Percentiles rank a stretch among this genome's conserved stretches.
These are phyloP conservation scores for Gossypium trilobum DNA, from an alignment of 441 rosid species.

Conservation along the genomic window DNA sequence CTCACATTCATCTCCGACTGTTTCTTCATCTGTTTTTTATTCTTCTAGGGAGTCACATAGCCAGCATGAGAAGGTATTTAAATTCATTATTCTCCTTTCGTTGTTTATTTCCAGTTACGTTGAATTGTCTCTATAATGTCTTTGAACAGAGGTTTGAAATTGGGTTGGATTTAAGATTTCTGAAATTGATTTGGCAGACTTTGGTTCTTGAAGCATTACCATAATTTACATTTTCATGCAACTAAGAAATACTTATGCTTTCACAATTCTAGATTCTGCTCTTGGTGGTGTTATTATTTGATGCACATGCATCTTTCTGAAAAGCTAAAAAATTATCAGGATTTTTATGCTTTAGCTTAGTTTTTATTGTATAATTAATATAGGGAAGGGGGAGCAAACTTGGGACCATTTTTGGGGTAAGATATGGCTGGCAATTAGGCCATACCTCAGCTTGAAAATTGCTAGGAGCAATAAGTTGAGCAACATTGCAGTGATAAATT, in stretches of 20 bases:
- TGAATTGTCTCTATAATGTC: too few relatives aligned
- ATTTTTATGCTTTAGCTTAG: background rate
- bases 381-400: background rate
- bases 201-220: background rate
- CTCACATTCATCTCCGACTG: too few relatives aligned
- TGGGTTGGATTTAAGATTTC: too few relatives aligned
- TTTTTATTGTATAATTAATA: background rate
- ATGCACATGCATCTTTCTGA: background rate
- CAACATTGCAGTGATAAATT: background rate
- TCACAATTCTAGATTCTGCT: background rate
- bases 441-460: background rate
- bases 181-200: too few relatives aligned
- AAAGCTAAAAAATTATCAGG: background rate
- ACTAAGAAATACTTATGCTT: background rate
- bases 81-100: too few relatives aligned
- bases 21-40: too few relatives aligned
- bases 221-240: background rate
- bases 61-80: too few relatives aligned
- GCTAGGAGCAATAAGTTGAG: background rate
- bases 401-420: background rate
- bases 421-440: background rate
- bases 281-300: background rate
- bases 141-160: too few relatives aligned
- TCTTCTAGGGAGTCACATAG: too few relatives aligned
- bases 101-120: too few relatives aligned